Base-by-base conservation (phyloP, 257 asterid genomes). In the Nicotiana knightiana region DNA sequence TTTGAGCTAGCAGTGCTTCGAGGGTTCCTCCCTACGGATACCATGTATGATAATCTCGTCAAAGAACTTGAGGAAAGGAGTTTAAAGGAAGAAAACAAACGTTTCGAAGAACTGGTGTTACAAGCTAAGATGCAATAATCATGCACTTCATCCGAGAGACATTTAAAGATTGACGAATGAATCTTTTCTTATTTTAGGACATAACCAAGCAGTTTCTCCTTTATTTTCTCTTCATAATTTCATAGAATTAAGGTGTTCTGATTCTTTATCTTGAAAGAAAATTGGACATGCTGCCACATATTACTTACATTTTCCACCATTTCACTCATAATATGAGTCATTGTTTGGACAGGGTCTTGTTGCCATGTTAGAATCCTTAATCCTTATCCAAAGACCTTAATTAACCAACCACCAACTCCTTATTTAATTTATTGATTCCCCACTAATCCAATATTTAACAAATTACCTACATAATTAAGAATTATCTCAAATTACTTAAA, bases 21-120 rank as follows among this genome's bases (percentile, higher is more conserved):
- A 87, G 98, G 98, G 21, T 86, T 89, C 67, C 88, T 92, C 33
- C 98, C 97, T 1, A 87, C 87, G 81, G 88, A 86, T 84, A 65
- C 86, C 83, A 89, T 91, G 66, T 85, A 85, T 37, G 81, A 73
- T 18, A 84, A 70, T 37, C 92, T 96, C 15, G 81, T 91, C 58
- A 81, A 87, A 68, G 86, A 67, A 81, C 93, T 96, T 3, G 86
- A 89, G 84, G 84, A 86, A 90, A 89, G 84, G 83, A 92, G 93
- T 35, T 85, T 90, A 91, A 33, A 18, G 33, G 78, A 61, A 54
- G 90, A 86, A 89, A 94, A 86, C 87, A 83, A 82, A 43, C 82
- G 62, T 32, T 82, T 94, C 21, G 92, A 92, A 79, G 90, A 89
- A 79, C 81, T 88, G 83, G 91, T 91, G 97, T 30, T 35, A 51